phyloP scores from a whole-genome alignment of 2,329 filamentous ascomycete species.

The Westerdykella sp. region DNA sequence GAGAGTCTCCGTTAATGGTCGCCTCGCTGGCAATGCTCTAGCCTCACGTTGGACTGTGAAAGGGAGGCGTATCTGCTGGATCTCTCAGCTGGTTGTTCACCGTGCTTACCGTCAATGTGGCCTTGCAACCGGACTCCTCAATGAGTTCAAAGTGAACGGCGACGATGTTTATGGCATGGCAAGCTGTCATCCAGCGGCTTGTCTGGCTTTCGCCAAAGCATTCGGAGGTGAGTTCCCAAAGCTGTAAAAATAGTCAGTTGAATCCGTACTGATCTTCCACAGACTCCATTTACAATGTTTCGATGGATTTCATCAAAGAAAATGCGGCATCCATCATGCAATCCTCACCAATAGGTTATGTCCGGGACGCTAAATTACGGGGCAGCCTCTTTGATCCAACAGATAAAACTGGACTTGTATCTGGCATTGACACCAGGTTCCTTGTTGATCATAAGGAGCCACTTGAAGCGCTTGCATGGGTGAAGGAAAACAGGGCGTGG shows the following conservation, averaged over 20 bases:
- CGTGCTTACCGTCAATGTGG: constrained; percentile 32
- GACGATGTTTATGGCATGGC: constrained; percentile 37
- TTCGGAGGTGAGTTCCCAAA: constrained; percentile 20
- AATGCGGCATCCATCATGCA: constrained; percentile 31
- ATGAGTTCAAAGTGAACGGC: constrained; percentile 20
- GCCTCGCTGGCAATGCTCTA: constrained; percentile 34
- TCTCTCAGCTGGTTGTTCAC: constrained; percentile 40
- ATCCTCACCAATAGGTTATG: constrained; percentile 35
- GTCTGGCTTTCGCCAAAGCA: constrained; percentile 27
- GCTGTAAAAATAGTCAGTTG: constrained; percentile 2
- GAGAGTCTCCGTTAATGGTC: constrained; percentile 28
- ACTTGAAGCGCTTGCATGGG: constrained; percentile 23
- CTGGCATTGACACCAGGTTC: constrained; percentile 32
- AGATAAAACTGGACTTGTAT: constrained; percentile 28
- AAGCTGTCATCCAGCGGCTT: constrained; percentile 38
- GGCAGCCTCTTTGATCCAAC: constrained; percentile 30
- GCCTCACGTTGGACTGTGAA: constrained; percentile 32
- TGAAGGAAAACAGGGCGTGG: constrained; percentile 23
- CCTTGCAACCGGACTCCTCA: constrained; percentile 33
- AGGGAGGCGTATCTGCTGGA: constrained; percentile 34
- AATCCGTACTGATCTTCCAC: constrained; percentile 6
- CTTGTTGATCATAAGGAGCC: constrained; percentile 38
- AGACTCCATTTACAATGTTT: constrained; percentile 17
- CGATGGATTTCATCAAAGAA: constrained; percentile 22
- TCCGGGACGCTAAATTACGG: constrained; percentile 35